Conservation (phyloP, 192 early-diverging fungal genomes). For the Diversispora eburnea region DNA sequence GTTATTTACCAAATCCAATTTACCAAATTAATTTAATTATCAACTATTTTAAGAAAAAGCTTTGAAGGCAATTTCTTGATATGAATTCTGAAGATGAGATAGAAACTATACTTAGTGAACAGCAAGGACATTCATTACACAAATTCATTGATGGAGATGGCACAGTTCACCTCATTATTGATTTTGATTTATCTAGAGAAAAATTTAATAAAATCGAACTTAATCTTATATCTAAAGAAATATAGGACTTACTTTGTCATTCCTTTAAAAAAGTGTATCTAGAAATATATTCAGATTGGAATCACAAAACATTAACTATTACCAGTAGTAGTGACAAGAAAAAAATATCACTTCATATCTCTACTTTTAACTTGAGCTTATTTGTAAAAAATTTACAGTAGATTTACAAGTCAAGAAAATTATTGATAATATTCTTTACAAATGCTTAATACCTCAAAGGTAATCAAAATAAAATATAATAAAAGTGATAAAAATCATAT, state of each 20-base stretch:
- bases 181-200: no score
- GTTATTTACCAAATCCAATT: no score
- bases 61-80: slow-evolving; percentile 4
- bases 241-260: no score
- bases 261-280: neutral
- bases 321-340: slow-evolving; percentile 10
- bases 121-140: neutral
- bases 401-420: neutral
- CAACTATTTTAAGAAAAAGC: no score
- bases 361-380: neutral
- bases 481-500: neutral
- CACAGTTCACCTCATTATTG: no score
- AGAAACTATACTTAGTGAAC: slow-evolving; percentile 1
- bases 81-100: slow-evolving; percentile 3
- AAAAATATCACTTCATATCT: slow-evolving; percentile 3
- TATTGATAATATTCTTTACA: neutral
- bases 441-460: neutral
- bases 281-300: neutral
- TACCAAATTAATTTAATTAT: no score
- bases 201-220: no score
- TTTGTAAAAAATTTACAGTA: neutral
- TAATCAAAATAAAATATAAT: no score
- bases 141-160: slow-evolving; percentile 1
- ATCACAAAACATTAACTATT: neutral
- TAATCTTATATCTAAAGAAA: no score